phyloP scores from a whole-genome alignment of 2,329 filamentous ascomycete species.

The Pseudogymnoascus sp. region DNA sequence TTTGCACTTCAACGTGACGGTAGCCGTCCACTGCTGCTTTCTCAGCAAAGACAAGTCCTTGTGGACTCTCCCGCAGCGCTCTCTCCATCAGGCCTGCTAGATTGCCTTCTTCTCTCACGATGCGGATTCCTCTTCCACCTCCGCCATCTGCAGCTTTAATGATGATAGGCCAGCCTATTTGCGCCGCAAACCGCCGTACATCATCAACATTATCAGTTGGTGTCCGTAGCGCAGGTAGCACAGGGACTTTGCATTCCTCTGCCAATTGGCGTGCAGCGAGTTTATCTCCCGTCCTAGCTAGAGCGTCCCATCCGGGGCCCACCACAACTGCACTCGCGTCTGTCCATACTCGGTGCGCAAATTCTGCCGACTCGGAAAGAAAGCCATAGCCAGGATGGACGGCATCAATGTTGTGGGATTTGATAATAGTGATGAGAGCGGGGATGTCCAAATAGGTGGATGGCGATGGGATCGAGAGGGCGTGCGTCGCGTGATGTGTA shows the following conservation, averaged over 20 bases:
- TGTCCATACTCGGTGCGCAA: slow-evolving; percentile 57
- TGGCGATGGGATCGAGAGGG: slow-evolving; percentile 42
- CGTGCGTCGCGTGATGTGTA: slow-evolving; percentile 41
- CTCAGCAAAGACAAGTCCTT: slow-evolving; percentile 49
- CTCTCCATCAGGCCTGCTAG: slow-evolving; percentile 43
- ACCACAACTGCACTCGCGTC: slow-evolving; percentile 63
- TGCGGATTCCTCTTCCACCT: slow-evolving; percentile 56
- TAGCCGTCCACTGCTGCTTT: slow-evolving; percentile 52
- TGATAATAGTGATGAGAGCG: slow-evolving; percentile 38
- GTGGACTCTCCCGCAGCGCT: slow-evolving; percentile 56
- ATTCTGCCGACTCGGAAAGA: slow-evolving; percentile 60
- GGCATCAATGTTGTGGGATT: slow-evolving; percentile 46
- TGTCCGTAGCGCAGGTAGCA: slow-evolving; percentile 62
- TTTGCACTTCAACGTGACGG: slow-evolving; percentile 59
- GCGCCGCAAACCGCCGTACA: slow-evolving; percentile 40
- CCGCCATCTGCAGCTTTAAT: slow-evolving; percentile 55
- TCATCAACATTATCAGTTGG: slow-evolving; percentile 52
- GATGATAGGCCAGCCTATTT: slow-evolving; percentile 39
- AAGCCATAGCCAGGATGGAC: slow-evolving; percentile 69
- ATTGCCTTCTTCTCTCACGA: slow-evolving; percentile 42
- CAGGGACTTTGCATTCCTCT: slow-evolving; percentile 55
- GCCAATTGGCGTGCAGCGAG: slow-evolving; percentile 58
- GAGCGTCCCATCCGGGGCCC: slow-evolving; percentile 45
- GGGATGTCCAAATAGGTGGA: slow-evolving; percentile 45
- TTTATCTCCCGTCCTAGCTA: slow-evolving; percentile 31